Conservation (phyloP, 2,329 filamentous ascomycete genomes). For the Beauveria asiatica region DNA sequence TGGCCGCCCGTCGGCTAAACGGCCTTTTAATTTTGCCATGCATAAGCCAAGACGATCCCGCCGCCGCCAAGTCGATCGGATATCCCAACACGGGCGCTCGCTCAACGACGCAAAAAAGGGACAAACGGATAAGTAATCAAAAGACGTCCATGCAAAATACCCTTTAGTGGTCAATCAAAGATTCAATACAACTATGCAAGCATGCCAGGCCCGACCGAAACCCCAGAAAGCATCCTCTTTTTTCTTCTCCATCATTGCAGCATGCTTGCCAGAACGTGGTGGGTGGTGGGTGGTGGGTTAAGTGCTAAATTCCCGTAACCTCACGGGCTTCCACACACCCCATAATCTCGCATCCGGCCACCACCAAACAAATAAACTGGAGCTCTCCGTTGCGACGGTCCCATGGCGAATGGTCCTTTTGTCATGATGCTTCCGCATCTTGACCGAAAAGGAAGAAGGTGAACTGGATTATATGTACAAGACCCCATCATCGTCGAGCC, state of each 20-base stretch:
- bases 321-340: not conserved
- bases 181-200: not conserved
- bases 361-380: conserved; percentile 1
- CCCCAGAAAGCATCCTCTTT: too few relatives aligned
- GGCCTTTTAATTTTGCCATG: too few relatives aligned
- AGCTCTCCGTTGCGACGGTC: not conserved
- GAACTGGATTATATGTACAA: not conserved
- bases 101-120: not conserved
- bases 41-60: not conserved
- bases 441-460: not conserved
- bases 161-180: not conserved
- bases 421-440: not conserved
- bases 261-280: not conserved
- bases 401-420: not conserved
- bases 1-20: too few relatives aligned
- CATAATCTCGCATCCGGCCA: not conserved
- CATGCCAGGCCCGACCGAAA: not conserved
- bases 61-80: not conserved
- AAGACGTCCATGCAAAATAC: not conserved
- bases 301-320: not conserved
- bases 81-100: not conserved
- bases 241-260: too few relatives aligned
- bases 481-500: not conserved
- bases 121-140: too few relatives aligned
- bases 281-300: not conserved